Base-by-base conservation (phyloP, 805 yeast species). In the Teunomyces aglyptinius region DNA sequence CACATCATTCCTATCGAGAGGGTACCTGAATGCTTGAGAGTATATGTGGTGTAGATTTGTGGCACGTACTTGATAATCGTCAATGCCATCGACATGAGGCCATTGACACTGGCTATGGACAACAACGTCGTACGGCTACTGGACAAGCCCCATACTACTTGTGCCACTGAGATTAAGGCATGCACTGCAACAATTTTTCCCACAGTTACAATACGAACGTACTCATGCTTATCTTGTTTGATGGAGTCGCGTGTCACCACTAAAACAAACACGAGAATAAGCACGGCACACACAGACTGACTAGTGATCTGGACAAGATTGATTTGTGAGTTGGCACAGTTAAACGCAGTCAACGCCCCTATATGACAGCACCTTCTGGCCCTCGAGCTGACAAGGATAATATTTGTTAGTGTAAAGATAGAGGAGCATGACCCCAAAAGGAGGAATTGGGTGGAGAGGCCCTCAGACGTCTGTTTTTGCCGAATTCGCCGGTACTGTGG, bases 1-100 rank as follows among this genome's bases (percentile, higher is more conserved):
- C 82, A 67, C 92, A 89, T 86, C 89, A 86, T 87, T 5, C 82
- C 78, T 8, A 87, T 71, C 0, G 95, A 86, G 18, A 89, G 71
- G 1, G 90, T 83, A 7, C 96, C 96, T 0, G 95, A 83, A 52
- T 83, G 90, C 57, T 85, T 83, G 49, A 89, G 71, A 1, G 50
- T 58, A 56, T 73, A 85, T 0, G 96, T 89, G 33, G 91, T 86
- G 51, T 70, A 63, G 7, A 89, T 74, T 63, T 89, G 96, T 0
- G 96, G 96, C 43, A 88, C 67, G 56, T 87, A 89, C 65, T 89
- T 95, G 27, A 83, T 63, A 15, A 81, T 70, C 0, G 95, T 83
- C 41, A 86, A 65, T 1, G 75, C 43, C 0, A 94, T 78, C 0
- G 92, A 82, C 38, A 82, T 54, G 11, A 87, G 45, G 0, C 96